A percentile compares a stretch with the other conserved stretches of the same genome.
Evolutionary conservation across 208 protist genomes (phyloP).

Genomic region (Spongospora subterranea): DNA sequence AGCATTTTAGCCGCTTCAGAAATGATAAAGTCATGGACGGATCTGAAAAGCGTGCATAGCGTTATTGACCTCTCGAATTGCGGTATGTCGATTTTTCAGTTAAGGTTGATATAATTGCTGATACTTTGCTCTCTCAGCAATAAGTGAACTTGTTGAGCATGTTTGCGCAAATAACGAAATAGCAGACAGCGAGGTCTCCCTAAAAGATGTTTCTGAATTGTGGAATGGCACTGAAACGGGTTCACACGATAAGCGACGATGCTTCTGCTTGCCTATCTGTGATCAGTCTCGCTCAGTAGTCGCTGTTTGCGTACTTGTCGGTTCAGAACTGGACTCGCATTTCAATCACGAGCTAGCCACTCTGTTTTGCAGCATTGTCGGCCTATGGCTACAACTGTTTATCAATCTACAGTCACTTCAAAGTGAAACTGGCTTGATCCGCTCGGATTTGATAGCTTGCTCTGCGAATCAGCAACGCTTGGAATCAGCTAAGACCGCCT

Average conservation of each 20-base stretch:
- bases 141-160: neutral
- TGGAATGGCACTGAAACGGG: no score
- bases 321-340: neutral
- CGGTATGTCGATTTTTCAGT: neutral
- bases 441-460: no score
- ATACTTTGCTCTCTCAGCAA: neutral
- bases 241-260: no score
- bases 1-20: neutral
- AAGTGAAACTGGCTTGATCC: no score
- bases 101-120: neutral
- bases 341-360: neutral
- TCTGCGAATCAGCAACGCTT: no score
- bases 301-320: neutral
- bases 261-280: no score
- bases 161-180: neutral
- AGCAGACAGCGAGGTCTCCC: neutral
- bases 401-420: neutral
- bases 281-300: neutral
- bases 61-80: neutral
- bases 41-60: conserved; percentile 1
- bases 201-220: no score
- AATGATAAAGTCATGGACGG: neutral
- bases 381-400: neutral
- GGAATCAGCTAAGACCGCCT: no score
- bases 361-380: neutral